Evolutionary conservation across 1,284 basidiomycete genomes (phyloP), one percentile per base, ranked within the genome.

Genomic region (Apiotrichum porosum): DNA sequence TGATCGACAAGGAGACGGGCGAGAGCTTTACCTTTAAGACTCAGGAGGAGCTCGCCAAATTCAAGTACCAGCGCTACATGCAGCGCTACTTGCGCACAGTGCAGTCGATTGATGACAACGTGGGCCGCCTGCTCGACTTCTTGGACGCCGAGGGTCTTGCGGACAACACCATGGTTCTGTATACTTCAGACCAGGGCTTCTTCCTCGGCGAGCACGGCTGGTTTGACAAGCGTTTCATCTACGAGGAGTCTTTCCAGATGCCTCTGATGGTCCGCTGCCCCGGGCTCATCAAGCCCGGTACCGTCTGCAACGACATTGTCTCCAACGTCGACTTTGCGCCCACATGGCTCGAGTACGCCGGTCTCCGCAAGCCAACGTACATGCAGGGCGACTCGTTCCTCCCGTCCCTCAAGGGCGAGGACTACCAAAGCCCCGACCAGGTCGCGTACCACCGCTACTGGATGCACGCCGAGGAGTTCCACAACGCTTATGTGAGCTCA

Each of bases 211-310:
- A 62, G 34, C 58, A 62, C 42, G 58, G 58, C 19, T 62, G 58
- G 60, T 62, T 62, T 46, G 60, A 62, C 47, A 62, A 62, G 44
- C 57, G 60, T 9, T 62, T 62, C 53, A 60, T 62, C 41, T 54
- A 54, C 46, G 52, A 54, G 36, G 52, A 54, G 34, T 37, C 32
- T 2, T 54, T 54, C 57, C 59, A 61, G 44, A 61, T 61, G 59
- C 59, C 59, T 3, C 51, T 61, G 35, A 34, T 61, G 18, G 46
- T 57, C 34, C 37, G 44, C 15, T 51, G 42, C n/a, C 59, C 59
- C 1, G 45, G 46, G n/a, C 22, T 42, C 19, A 55, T 61, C 51
- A 42, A 44, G 35, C 44, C 59, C 10, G 59, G 59, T 17, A 39
- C 47, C 4, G 52, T 58, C 10, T 54, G 47, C 46, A 50, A 54